Percentiles rank a stretch among this genome's conserved stretches.
phyloP scores from a whole-genome alignment of 495 filamentous ascomycete genomes.

The Sporormia fimetaria region DNA sequence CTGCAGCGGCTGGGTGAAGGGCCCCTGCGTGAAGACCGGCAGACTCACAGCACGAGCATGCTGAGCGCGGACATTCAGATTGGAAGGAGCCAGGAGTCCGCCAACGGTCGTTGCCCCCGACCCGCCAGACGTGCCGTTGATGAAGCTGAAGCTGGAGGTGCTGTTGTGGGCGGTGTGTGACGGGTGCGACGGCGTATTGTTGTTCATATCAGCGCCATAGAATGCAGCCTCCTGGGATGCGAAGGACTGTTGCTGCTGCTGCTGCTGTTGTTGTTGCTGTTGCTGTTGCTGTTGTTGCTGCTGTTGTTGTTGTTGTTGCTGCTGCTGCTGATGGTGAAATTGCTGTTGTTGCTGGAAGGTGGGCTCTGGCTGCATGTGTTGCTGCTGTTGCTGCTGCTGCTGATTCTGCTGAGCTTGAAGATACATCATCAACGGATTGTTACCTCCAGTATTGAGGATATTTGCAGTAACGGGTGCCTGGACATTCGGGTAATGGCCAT shows the following conservation, averaged over 20 bases:
- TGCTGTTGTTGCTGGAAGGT: slow-evolving; percentile 39
- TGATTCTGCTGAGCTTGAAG: slow-evolving; percentile 53
- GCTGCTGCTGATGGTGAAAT: slow-evolving; percentile 39
- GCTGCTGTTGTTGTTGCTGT: slow-evolving; percentile 51
- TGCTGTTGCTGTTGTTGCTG: slow-evolving; percentile 36
- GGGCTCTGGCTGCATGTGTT: slow-evolving; percentile 40
- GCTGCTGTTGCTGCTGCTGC: slow-evolving; percentile 39
- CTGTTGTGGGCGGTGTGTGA: slow-evolving; percentile 42
- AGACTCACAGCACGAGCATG: slow-evolving; percentile 79
- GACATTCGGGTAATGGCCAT: slow-evolving; percentile 39
- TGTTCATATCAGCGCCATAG: slow-evolving; percentile 46
- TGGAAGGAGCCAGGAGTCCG: slow-evolving; percentile 63
- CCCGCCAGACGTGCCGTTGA: slow-evolving; percentile 17
- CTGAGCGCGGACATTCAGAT: slow-evolving; percentile 51
- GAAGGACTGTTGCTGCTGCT: slow-evolving; percentile 47
- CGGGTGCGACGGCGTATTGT: slow-evolving; percentile 33
- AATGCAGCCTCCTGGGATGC: slow-evolving; percentile 50
- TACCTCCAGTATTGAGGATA: slow-evolving; percentile 64
- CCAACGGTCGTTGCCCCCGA: slow-evolving; percentile 57
- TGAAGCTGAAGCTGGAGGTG: slow-evolving; percentile 47
- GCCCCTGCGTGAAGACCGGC: slow-evolving; percentile 58
- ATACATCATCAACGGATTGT: slow-evolving; percentile 92
- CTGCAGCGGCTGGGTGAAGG: slow-evolving; percentile 40
- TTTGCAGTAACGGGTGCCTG: slow-evolving; percentile 52
- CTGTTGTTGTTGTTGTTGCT: slow-evolving; percentile 40